These are phyloP conservation scores for Luffa aegyptiaca DNA, from an alignment of 306 rosid species.

Conservation along the genomic window DNA sequence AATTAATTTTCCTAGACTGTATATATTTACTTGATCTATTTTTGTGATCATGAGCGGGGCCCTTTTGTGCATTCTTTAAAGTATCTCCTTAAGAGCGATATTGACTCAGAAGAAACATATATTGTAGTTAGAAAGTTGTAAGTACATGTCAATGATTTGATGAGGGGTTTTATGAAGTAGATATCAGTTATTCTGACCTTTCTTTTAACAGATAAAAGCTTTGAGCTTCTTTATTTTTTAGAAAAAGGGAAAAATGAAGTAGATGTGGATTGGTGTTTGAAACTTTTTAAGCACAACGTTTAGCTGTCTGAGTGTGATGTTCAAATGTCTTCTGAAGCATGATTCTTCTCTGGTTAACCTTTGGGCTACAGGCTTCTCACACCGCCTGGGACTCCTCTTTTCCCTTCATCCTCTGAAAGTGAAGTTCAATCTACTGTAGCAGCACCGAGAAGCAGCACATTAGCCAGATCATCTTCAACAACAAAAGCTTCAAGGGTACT, in stretches of 20 bases:
- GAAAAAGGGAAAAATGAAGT: background rate
- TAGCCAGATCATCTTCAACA: constrained; percentile 56
- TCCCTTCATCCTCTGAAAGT: constrained; percentile 51
- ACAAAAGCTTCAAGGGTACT: constrained; percentile 80
- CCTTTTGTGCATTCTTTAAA: background rate
- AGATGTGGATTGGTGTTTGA: background rate
- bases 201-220: background rate
- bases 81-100: background rate
- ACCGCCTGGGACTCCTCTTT: constrained; percentile 90
- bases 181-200: background rate
- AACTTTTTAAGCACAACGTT: background rate
- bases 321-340: background rate
- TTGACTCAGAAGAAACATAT: background rate
- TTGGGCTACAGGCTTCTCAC: constrained; percentile 80
- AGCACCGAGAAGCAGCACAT: constrained; percentile 43
- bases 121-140: background rate
- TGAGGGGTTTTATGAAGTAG: background rate
- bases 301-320: background rate
- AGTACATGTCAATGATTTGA: background rate
- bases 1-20: background rate
- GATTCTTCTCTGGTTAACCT: constrained; percentile 4
- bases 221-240: background rate
- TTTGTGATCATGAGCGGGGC: background rate
- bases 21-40: constrained; percentile 2
- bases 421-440: constrained; percentile 40